Conservation (phyloP, 192 early-diverging fungal species). For the Gonapodya sp. region DNA sequence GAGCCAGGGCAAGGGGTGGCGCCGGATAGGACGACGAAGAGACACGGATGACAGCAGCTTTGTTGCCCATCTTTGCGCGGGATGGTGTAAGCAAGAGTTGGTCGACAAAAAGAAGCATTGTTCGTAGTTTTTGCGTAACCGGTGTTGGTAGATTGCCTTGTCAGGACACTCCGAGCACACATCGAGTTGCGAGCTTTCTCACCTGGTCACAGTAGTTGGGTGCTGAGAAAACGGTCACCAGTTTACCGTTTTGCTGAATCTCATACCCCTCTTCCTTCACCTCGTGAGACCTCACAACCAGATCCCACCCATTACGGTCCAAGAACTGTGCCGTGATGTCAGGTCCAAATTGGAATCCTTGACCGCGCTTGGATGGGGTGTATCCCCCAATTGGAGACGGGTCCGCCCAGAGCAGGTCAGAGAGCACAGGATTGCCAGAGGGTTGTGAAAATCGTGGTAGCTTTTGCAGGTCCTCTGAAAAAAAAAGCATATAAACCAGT, state of each 20-base stretch:
- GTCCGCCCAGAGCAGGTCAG: conserved; percentile 96
- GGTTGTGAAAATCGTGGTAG: conserved; percentile 81
- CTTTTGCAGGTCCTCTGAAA: conserved; percentile 47
- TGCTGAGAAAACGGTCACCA: conserved; percentile 92
- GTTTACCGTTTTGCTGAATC: conserved; percentile 87
- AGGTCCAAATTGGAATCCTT: conserved; percentile 93
- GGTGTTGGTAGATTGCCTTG: no score
- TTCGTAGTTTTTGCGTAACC: no score
- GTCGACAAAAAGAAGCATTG: no score
- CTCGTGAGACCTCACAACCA: conserved; percentile 94
- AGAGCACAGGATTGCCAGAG: conserved; percentile 69
- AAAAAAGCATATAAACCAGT: neutral
- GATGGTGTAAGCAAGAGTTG: no score
- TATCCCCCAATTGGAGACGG: conserved; percentile 77
- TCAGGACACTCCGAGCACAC: no score
- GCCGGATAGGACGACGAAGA: neutral
- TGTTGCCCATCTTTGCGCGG: neutral
- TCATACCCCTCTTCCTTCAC: conserved; percentile 95
- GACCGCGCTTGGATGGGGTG: conserved; percentile 82
- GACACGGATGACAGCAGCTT: neutral
- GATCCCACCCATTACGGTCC: conserved; percentile 68
- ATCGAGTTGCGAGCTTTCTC: no score
- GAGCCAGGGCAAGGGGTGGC: neutral
- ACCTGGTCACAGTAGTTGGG: conserved; percentile 68
- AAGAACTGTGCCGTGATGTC: conserved; percentile 92